Evolutionary conservation across 495 filamentous ascomycete species (phyloP).

Genomic region (Penicillium subrubescens): DNA sequence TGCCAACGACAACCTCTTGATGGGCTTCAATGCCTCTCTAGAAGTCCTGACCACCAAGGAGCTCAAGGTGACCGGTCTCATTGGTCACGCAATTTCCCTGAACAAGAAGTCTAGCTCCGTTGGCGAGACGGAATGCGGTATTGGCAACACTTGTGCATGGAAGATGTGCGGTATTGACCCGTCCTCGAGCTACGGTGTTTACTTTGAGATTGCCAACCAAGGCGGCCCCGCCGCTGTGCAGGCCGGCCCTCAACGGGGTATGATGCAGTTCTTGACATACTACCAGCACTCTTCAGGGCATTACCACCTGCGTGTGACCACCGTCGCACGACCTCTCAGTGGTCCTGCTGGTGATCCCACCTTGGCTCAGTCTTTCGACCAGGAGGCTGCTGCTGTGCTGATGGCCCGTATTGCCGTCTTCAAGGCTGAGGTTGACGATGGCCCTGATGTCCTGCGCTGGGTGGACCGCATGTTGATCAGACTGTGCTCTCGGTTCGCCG

Average conservation of each 20-base stretch:
- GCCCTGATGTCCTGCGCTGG: conserved; percentile 98
- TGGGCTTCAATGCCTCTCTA: conserved; percentile 98
- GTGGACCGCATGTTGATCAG: conserved; percentile 99
- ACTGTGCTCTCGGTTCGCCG: conserved; percentile 93
- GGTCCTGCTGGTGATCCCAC: conserved; percentile 97
- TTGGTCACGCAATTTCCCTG: conserved; percentile 92
- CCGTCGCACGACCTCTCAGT: conserved; percentile 86
- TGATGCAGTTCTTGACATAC: conserved; percentile 99
- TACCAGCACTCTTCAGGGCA: conserved; percentile 97
- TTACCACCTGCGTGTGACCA: conserved; percentile 94
- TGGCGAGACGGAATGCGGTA: conserved; percentile 97
- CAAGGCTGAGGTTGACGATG: conserved; percentile 98
- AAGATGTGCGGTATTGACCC: conserved; percentile 99
- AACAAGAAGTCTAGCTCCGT: conserved; percentile 98
- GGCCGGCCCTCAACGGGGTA: conserved; percentile 84
- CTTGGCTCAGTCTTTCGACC: conserved; percentile 96
- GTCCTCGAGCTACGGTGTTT: conserved; percentile 88
- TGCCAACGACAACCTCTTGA: conserved; percentile 86
- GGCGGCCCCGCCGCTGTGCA: conserved; percentile 84
- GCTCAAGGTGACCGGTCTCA: conserved; percentile 96
- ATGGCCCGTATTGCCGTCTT: conserved; percentile 99
- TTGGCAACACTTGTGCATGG: conserved; percentile 99
- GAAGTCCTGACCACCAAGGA: conserved; percentile 98
- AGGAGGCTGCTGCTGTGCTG: conserved; percentile 95
- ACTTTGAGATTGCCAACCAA: conserved; percentile 97